These are phyloP conservation scores for Penicillium subrubescens DNA, from an alignment of 495 filamentous ascomycete species.

Conservation along the genomic window DNA sequence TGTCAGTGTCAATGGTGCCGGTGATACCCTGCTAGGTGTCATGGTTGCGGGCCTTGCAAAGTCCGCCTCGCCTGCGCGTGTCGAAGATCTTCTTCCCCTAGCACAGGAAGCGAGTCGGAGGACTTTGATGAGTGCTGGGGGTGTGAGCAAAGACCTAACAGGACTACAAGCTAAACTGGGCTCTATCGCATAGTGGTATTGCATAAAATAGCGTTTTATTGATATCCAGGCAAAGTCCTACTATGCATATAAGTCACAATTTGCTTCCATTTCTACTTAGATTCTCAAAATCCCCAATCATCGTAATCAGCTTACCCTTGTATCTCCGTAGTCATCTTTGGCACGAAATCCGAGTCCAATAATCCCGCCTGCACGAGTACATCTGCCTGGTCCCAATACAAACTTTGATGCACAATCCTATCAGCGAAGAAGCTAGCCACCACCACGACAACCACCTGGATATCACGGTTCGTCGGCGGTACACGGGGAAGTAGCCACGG, in stretches of 20 bases:
- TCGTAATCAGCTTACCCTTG: neutral
- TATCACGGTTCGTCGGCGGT: conserved; percentile 63
- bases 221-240: neutral
- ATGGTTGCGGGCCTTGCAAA: conserved; percentile 67
- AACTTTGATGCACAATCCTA: conserved; percentile 72
- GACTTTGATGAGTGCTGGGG: conserved; percentile 71
- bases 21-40: conserved; percentile 89
- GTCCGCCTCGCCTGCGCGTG: conserved; percentile 16
- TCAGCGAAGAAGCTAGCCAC: conserved; percentile 74
- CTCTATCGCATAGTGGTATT: neutral
- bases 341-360: conserved; percentile 60
- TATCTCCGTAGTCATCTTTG: conserved; percentile 12
- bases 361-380: conserved; percentile 77
- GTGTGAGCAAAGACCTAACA: conserved; percentile 57
- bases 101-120: conserved; percentile 74
- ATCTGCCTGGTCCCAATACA: conserved; percentile 85
- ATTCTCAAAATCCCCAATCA: neutral
- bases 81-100: conserved; percentile 48
- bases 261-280: neutral
- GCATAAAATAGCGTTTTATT: neutral
- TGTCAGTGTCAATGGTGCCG: conserved; percentile 90
- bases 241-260: neutral
- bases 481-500: conserved; percentile 80
- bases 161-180: conserved; percentile 17
- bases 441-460: conserved; percentile 69